Evolutionary conservation across 371 early-diverging fungal species (phyloP).

Genomic region (Choanephora cucurbitarum): DNA sequence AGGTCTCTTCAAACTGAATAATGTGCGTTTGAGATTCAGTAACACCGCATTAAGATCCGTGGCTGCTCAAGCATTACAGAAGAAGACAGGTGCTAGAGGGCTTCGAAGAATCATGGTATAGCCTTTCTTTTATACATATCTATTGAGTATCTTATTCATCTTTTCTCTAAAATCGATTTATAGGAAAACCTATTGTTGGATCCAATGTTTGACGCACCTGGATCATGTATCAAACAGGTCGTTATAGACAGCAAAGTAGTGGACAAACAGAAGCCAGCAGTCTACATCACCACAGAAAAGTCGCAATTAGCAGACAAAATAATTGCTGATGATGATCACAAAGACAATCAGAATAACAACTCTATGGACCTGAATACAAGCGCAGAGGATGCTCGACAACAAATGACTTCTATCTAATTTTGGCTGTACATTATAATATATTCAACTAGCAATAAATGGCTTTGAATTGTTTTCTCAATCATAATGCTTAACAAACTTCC

Average conservation of each 20-base stretch:
- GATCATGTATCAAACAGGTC: constrained; percentile 68
- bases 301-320: constrained; percentile 26
- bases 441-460: no score
- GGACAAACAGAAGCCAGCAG: constrained; percentile 19
- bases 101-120: constrained; percentile 79
- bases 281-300: constrained; percentile 25
- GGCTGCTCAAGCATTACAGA: constrained; percentile 76
- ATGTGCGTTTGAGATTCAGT: constrained; percentile 70
- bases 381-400: constrained; percentile 21
- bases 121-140: neutral
- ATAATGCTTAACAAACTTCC: no score
- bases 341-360: no score
- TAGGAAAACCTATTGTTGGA: constrained; percentile 75
- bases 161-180: no score
- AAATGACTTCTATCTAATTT: constrained; percentile 17
- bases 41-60: constrained; percentile 69
- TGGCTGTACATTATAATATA: no score
- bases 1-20: constrained; percentile 69
- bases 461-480: no score
- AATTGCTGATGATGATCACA: constrained; percentile 25
- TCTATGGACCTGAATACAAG: constrained; percentile 1
- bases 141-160: neutral
- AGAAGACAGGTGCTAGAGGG: constrained; percentile 90
- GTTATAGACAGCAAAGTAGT: constrained; percentile 69
- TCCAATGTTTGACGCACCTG: constrained; percentile 84